phyloP scores from a whole-genome alignment of 345 rosid genomes.

The Passiflora organensis region DNA sequence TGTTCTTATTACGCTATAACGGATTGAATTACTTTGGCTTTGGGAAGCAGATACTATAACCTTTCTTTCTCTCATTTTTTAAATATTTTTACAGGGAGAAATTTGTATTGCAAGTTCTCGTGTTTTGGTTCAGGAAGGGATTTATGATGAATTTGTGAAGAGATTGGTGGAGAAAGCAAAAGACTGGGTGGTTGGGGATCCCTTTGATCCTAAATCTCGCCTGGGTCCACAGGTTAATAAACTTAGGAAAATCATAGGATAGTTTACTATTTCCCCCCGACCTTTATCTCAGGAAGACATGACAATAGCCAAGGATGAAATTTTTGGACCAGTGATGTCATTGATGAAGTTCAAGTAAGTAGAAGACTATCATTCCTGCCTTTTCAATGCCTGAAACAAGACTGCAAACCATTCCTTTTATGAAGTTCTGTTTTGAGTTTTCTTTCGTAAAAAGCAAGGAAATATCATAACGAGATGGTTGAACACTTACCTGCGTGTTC shows the following conservation, averaged over 20 bases:
- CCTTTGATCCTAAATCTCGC: constrained; percentile 44
- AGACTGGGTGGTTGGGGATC: constrained; percentile 56
- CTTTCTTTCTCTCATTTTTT: too few relatives aligned
- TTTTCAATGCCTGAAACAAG: too few relatives aligned
- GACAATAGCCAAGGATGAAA: constrained; percentile 63
- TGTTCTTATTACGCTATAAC: background rate
- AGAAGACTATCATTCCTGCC: too few relatives aligned
- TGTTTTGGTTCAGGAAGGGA: constrained; percentile 71
- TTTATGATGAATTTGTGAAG: constrained; percentile 47
- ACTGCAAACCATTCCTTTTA: too few relatives aligned
- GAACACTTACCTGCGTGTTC: background rate
- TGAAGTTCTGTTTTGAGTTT: too few relatives aligned
- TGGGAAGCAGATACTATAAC: too few relatives aligned
- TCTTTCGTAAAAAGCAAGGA: too few relatives aligned
- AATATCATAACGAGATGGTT: too few relatives aligned
- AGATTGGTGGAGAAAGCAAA: constrained; percentile 56
- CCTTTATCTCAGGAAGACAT: constrained; percentile 50
- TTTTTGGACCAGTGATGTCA: constrained; percentile 79
- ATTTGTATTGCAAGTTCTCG: constrained; percentile 69
- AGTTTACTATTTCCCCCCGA: background rate
- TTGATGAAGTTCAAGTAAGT: constrained; percentile 71
- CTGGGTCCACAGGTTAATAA: constrained; percentile 68
- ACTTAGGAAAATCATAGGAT: background rate
- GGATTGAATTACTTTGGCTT: too few relatives aligned
- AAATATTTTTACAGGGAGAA: constrained; percentile 69